Evolutionary conservation across 805 yeast genomes (phyloP).

Genomic region (Hanseniaspora lindneri): DNA sequence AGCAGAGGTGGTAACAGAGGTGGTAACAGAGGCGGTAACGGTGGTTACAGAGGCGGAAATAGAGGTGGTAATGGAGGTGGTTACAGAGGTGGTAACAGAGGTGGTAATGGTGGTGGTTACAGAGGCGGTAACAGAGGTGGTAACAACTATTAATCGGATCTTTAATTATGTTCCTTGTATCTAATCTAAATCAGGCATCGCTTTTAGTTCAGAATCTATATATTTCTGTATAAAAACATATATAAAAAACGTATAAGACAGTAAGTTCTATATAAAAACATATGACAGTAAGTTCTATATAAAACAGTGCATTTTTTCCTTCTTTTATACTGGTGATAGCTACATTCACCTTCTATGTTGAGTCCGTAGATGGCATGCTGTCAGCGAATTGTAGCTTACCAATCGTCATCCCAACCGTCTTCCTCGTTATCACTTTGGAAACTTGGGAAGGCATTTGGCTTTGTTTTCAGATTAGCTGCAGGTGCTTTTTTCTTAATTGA

Average conservation of each 20-base stretch:
- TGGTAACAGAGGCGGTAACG: conserved; percentile 39
- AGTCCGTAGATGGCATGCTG: too few species aligned
- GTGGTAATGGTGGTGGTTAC: conserved; percentile 31
- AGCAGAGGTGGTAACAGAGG: conserved; percentile 48
- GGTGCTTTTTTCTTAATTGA: conserved; percentile 17
- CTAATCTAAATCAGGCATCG: too few species aligned
- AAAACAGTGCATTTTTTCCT: too few species aligned
- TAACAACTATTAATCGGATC: conserved; percentile 21
- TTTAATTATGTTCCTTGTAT: too few species aligned
- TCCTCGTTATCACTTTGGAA: conserved; percentile 18
- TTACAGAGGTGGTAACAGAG: conserved; percentile 28
- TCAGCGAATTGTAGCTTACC: conserved; percentile 17
- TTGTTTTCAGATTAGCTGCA: conserved; percentile 14
- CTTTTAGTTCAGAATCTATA: too few species aligned
- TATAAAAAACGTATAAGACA: too few species aligned
- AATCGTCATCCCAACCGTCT: conserved; percentile 24
- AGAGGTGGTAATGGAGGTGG: conserved; percentile 31
- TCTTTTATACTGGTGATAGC: too few species aligned
- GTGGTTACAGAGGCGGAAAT: conserved; percentile 33
- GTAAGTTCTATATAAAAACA: too few species aligned
- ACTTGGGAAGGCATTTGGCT: conserved; percentile 12
- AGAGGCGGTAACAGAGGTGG: conserved; percentile 29
- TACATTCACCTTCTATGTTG: too few species aligned
- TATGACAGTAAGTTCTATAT: too few species aligned
- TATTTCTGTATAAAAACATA: background rate